Base-by-base conservation (phyloP, 805 yeast genomes). In the Sugiyamaella mastotermitis region DNA sequence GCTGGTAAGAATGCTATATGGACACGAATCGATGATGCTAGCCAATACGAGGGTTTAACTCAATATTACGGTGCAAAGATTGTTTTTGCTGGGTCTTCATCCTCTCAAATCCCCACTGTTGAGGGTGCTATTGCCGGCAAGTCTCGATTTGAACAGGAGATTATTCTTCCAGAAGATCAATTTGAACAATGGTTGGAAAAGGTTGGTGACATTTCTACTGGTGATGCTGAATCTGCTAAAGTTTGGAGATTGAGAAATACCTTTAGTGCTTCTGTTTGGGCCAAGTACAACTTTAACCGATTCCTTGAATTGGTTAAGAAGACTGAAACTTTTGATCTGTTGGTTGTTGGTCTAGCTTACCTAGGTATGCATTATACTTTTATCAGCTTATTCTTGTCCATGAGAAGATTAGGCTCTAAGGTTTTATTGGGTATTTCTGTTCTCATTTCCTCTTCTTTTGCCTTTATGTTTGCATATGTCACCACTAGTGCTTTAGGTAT, bases 381-480 rank as follows among this genome's bases (percentile, higher is more conserved):
- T 49, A 62, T 75, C 43, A 77, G 78, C 43, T 72, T 90, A 21
- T 88, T 83, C 51, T 52, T 75, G 42, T 87, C 85, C 49, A 80
- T 90, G 92, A 69, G 69, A 36, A 65, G 69, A 36, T 65, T 80
- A 20, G 96, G 95, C 20, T 85, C 97, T 21, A 82, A 76, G 50
- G 80, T 85, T 52, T 86, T 95, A 94, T 70, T 92, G 37, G 90
- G 83, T 7, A 72, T 83, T 49, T 76, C 94, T 11, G 80, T 94
- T 3, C 61, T 90, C 26, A 65, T 82, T 20, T 78, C 90, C 9
- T 83, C 95, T 3, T 74, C 80, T 17, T 82, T 83, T 62, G 94
- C 95, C 2, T 82, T 92, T 52, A 65, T 86, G 41, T 74, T 83
- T 48, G 95, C 96, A 2, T 68, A 83, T 33, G 76, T 75, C 43